Conservation (phyloP, 2,329 filamentous ascomycete genomes). For the Fusarium albosuccineum region DNA sequence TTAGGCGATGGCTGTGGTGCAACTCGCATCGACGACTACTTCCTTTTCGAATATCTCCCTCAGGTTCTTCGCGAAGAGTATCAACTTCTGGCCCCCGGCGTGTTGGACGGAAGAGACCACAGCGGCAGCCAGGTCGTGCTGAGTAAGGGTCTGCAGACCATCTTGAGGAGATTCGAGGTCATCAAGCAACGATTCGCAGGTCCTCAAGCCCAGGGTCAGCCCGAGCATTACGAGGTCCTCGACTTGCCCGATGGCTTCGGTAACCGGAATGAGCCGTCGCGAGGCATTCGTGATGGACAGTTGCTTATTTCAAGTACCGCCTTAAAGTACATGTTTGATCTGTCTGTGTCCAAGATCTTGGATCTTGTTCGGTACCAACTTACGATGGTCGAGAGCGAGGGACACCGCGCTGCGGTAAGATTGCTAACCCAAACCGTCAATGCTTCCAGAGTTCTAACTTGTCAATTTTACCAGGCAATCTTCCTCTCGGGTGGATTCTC, state of each 20-base stretch:
- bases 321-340: slow-evolving; percentile 20
- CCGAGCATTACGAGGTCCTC: slow-evolving; percentile 9
- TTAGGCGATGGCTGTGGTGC: slow-evolving; percentile 19
- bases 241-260: slow-evolving; percentile 10
- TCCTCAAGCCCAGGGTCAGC: background rate
- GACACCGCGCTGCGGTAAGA: background rate
- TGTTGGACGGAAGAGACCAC: slow-evolving; percentile 1
- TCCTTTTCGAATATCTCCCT: slow-evolving; percentile 23
- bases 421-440: background rate
- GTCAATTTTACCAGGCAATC: slow-evolving; percentile 15
- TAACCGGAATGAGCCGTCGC: background rate
- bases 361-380: slow-evolving; percentile 21
- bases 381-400: slow-evolving; percentile 8
- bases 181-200: slow-evolving; percentile 25
- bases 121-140: slow-evolving; percentile 17
- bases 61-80: slow-evolving; percentile 14
- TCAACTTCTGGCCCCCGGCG: background rate
- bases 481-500: slow-evolving; percentile 33
- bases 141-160: slow-evolving; percentile 1
- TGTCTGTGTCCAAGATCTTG: slow-evolving; percentile 20
- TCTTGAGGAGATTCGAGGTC: slow-evolving; percentile 16
- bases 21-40: slow-evolving; percentile 20
- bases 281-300: slow-evolving; percentile 20
- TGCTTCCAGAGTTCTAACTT: background rate
- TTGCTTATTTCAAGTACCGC: slow-evolving; percentile 23